phyloP scores from a whole-genome alignment of 768 basidiomycete genomes.

The Psilocybe cubensis region DNA sequence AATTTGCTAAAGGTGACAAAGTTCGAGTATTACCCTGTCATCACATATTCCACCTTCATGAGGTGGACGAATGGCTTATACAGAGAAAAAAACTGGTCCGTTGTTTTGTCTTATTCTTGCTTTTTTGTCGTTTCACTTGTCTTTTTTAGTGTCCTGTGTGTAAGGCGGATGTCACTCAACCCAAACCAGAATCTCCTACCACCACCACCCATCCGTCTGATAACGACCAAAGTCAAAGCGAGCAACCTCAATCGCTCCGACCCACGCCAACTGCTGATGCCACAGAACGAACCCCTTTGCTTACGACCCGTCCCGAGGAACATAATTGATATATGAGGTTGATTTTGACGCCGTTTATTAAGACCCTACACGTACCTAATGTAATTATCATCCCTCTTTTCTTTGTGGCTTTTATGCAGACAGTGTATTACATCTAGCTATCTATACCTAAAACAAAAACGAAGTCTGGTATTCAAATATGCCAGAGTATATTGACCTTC shows the following conservation, averaged over 20 bases:
- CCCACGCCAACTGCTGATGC: constrained; percentile 26
- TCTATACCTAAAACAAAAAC: background rate
- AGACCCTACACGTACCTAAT: constrained; percentile 2
- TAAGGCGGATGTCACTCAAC: constrained; percentile 88
- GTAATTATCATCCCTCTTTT: constrained; percentile 9
- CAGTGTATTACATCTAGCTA: background rate
- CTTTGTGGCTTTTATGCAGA: background rate
- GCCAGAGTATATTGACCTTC: too few relatives aligned
- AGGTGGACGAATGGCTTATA: constrained; percentile 92
- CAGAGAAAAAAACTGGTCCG: constrained; percentile 90
- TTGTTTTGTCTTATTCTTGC: constrained; percentile 16
- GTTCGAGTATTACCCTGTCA: constrained; percentile 93
- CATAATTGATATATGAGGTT: constrained; percentile 16
- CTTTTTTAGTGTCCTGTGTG: constrained; percentile 81
- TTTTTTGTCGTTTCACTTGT: constrained; percentile 6
- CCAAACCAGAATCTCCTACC: constrained; percentile 33
- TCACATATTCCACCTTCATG: constrained; percentile 92
- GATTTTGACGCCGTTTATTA: constrained; percentile 4
- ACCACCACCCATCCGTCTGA: constrained; percentile 12
- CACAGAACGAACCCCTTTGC: constrained; percentile 44
- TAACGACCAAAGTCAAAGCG: constrained; percentile 14
- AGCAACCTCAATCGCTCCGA: constrained; percentile 11
- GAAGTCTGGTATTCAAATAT: too few relatives aligned
- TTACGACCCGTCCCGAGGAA: constrained; percentile 27
- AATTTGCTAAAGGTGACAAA: constrained; percentile 85